These are phyloP conservation scores for Alternaria sp. DNA, from an alignment of 2,329 filamentous ascomycete genomes.

Conservation along the genomic window DNA sequence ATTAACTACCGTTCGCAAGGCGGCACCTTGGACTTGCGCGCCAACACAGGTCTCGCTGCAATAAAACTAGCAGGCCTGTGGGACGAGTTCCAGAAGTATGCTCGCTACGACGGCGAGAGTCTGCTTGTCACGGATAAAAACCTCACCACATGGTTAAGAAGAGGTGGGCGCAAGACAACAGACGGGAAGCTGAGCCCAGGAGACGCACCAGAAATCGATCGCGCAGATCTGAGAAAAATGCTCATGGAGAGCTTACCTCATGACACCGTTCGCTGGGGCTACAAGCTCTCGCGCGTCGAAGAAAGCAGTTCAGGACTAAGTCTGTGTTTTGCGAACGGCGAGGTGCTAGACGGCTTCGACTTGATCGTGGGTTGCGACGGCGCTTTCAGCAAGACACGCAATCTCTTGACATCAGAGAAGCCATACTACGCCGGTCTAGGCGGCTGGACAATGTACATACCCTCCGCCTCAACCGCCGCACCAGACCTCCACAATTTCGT, in stretches of 20 bases:
- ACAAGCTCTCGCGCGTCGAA: constrained; percentile 26
- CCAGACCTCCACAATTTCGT: constrained; percentile 43
- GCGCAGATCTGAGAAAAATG: constrained; percentile 26
- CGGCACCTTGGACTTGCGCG: constrained; percentile 62
- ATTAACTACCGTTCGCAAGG: constrained; percentile 40
- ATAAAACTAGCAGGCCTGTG: constrained; percentile 58
- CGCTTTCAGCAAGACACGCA: constrained; percentile 50
- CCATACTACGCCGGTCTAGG: constrained; percentile 48
- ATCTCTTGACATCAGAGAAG: constrained; percentile 33
- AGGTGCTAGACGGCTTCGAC: constrained; percentile 44
- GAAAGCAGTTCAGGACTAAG: constrained; percentile 12
- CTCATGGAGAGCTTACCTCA: constrained; percentile 31
- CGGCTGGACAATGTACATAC: constrained; percentile 41
- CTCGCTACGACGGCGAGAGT: constrained; percentile 53
- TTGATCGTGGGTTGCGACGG: constrained; percentile 55
- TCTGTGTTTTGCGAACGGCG: constrained; percentile 36
- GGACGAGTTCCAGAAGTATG: constrained; percentile 54
- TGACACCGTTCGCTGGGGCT: constrained; percentile 31
- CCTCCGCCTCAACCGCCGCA: constrained; percentile 27
- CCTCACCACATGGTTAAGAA: constrained; percentile 28
- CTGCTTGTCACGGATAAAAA: constrained; percentile 50
- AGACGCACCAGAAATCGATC: constrained; percentile 37
- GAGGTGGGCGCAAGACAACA: constrained; percentile 13
- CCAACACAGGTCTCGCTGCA: constrained; percentile 57
- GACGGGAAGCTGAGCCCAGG: constrained; percentile 6